These are phyloP conservation scores for Lentinula lateritia DNA, from an alignment of 768 basidiomycete species.

Conservation along the genomic window DNA sequence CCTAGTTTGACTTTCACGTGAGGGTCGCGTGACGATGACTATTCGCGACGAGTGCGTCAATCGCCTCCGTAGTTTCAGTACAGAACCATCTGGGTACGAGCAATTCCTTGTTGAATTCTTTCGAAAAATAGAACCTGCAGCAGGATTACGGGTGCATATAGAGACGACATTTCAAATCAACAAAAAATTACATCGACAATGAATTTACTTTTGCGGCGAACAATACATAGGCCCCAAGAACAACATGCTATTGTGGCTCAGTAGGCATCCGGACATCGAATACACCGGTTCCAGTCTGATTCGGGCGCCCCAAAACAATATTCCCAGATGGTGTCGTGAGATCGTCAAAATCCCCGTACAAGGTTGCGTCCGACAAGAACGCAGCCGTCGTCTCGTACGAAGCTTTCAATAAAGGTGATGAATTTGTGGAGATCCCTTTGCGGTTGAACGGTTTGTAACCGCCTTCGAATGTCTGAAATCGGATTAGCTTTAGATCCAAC, in stretches of 20 bases:
- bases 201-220: constrained; percentile 5
- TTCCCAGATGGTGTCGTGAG: constrained; percentile 85
- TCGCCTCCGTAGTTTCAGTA: background rate
- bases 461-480: constrained; percentile 85
- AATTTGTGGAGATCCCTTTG: constrained; percentile 86
- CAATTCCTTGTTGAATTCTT: too few species aligned
- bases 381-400: constrained; percentile 95
- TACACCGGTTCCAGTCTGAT: constrained; percentile 87
- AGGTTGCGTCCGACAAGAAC: constrained; percentile 90
- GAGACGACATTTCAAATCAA: background rate
- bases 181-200: background rate
- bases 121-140: background rate
- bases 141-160: too few species aligned
- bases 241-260: background rate
- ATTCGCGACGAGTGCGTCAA: background rate
- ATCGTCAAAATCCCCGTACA: constrained; percentile 95
- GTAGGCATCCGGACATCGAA: constrained; percentile 80
- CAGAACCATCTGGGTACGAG: too few species aligned
- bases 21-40: background rate
- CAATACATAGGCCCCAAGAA: background rate
- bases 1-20: background rate
- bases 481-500: background rate
- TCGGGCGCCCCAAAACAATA: constrained; percentile 86
- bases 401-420: constrained; percentile 95
- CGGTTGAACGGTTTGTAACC: constrained; percentile 98